Evolutionary conservation across 257 asterid genomes (phyloP), one percentile per base, ranked within the genome.

Genomic region (Capsicum rhomboideum): DNA sequence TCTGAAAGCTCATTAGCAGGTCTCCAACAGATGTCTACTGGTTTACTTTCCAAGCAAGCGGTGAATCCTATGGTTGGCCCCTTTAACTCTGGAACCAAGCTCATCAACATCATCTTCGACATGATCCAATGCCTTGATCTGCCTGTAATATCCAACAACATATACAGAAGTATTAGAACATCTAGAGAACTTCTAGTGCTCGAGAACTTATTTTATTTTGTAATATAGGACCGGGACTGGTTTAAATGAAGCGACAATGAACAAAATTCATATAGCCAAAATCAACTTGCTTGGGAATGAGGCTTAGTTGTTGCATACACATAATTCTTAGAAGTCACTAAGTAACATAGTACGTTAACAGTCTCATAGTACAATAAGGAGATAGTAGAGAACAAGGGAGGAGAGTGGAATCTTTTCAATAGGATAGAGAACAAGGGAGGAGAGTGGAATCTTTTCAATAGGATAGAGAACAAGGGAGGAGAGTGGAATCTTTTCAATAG

Each of bases 31-130:
- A 6, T 46, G 3, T 26, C 29, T 77, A 13, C 17, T 50, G n/a
- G 12, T 82, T 87, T 90, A 90, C 89, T 90, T 88, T 23, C 93
- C 85, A n/a, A 90, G 89, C 75, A 90, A 85, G 50, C 83, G 86
- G 34, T 44, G 93, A 7, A 63, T 84, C 46, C 89, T 89, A 56
- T 12, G 87, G 59, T 83, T 88, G 85, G 85, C 93, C 0, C 85
- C 88, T 83, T 46, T 56, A 18, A 90, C 90, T 80, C 93, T 78
- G 85, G 2, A 0, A 58, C n/a, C 78, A 6, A 90, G 72, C 86
- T 85, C 93, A 44, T 86, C 90, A n/a, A 89, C 84, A 17, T 90
- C 90, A 7, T 81, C 80, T 78, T 86, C 85, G 11, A 87, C 78
- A 82, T 71, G 79, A 81, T 54, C 85, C 88, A 88, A 29, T 20